Base-by-base conservation (phyloP, 139 green algal species). In the Chlamydomonas sphaeroides region DNA sequence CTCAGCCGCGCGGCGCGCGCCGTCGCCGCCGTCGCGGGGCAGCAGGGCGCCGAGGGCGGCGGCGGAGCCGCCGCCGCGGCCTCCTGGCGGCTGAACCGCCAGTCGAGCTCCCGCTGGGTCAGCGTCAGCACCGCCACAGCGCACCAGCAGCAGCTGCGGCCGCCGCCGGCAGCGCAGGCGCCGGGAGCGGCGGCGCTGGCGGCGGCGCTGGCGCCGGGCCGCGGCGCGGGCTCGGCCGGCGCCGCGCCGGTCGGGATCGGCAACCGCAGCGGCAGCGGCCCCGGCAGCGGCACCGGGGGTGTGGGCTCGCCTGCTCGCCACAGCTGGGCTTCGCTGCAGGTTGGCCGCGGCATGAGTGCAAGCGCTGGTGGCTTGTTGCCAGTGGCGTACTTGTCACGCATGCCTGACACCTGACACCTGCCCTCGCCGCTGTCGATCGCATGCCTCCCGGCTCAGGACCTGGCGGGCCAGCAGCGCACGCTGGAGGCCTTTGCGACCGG, bases 301-400 rank as follows among this genome's bases (percentile, higher is more conserved):
- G 33, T 33, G 3, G 33, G 5, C 35, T 3, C 53, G 26, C 35
- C 33, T 4, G 33, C 7, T 56, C 3, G 28, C 8, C 53, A 57
- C 48, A 77, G 69, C 41, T 81, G 74, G 74, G 74, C 74, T 25
- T 81, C 74, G 21, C 32, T 81, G 32, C 59, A 81, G 74, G 74
- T 71, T 41, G 6, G 62, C 3, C 32, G 33, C 8, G 59, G 8
- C 28, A 7, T n/a, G n/a, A n/a, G n/a, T n/a, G n/a, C n/a, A n/a
- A n/a, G n/a, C n/a, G n/a, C n/a, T n/a, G n/a, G n/a, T n/a, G n/a
- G n/a, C n/a, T n/a, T n/a, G n/a, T n/a, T n/a, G n/a, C n/a, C n/a
- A n/a, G n/a, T n/a, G n/a, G n/a, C n/a, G n/a, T n/a, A n/a, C n/a
- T n/a, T n/a, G n/a, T n/a, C n/a, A n/a, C n/a, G n/a, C n/a, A n/a